phyloP scores from a whole-genome alignment of 768 basidiomycete genomes.

The Trametes coccinea region DNA sequence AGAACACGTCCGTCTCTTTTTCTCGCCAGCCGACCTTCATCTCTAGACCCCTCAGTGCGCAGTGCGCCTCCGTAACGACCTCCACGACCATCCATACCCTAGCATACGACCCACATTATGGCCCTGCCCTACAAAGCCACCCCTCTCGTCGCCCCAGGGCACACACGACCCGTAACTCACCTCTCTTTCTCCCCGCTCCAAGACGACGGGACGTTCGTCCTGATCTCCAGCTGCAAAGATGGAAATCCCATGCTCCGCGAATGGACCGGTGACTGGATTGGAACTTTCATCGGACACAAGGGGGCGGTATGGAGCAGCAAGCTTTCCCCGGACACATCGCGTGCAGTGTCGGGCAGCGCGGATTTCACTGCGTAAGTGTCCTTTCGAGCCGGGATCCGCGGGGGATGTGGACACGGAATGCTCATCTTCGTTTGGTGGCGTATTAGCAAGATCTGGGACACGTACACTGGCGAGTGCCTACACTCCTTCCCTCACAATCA shows the following conservation, averaged over 20 bases:
- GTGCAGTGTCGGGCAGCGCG: conserved; percentile 90
- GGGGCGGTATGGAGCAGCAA: conserved; percentile 98
- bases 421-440: conserved; percentile 15
- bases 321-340: conserved; percentile 80
- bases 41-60: conserved; percentile 32
- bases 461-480: conserved; percentile 80
- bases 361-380: conserved; percentile 92
- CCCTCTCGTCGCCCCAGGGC: conserved; percentile 82
- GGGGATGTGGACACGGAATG: background rate
- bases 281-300: conserved; percentile 86
- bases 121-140: conserved; percentile 50
- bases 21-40: conserved; percentile 20
- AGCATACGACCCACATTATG: conserved; percentile 26
- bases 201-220: conserved; percentile 82
- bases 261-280: conserved; percentile 99
- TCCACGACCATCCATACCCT: conserved; percentile 20
- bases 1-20: conserved; percentile 12
- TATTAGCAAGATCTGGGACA: conserved; percentile 92
- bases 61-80: conserved; percentile 33
- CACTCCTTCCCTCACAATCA: conserved; percentile 99
- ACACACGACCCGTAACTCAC: conserved; percentile 88
- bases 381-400: conserved; percentile 17
- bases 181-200: conserved; percentile 89
- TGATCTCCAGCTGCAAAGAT: conserved; percentile 98
- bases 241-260: conserved; percentile 96